A percentile compares a stretch with the other conserved stretches of the same genome.
Conservation (phyloP, 305 asterid species). For the Plantago coronopus region DNA sequence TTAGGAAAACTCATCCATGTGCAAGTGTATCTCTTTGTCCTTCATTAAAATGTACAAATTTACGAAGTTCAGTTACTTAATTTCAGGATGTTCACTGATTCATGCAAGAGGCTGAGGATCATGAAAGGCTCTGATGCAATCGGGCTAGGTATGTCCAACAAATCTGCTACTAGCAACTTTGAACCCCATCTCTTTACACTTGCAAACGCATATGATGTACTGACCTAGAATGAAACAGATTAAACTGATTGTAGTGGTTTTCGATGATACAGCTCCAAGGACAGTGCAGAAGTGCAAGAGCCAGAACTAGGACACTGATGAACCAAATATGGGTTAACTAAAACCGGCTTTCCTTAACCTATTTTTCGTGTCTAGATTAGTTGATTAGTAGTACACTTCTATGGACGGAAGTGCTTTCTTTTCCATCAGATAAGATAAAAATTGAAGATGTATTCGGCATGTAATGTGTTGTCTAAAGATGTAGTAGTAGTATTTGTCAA, state of each 20-base stretch:
- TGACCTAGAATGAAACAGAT: no score
- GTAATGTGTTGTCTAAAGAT: slow-evolving; percentile 25
- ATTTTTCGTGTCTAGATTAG: slow-evolving; percentile 23
- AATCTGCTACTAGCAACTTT: not conserved
- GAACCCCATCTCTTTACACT: not conserved
- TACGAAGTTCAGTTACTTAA: slow-evolving; percentile 6
- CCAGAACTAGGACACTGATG: slow-evolving; percentile 33
- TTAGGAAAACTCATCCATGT: no score
- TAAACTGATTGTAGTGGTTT: not conserved
- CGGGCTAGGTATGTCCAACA: slow-evolving; percentile 59
- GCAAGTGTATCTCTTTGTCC: no score
- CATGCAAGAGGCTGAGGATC: slow-evolving; percentile 82
- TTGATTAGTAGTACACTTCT: slow-evolving; percentile 28
- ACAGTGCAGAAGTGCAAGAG: slow-evolving; percentile 64
- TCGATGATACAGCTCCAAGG: slow-evolving; percentile 62
- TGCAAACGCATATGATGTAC: no score
- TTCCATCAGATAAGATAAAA: slow-evolving; percentile 14
- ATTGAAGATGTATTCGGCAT: slow-evolving; percentile 33
- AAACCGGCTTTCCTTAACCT: slow-evolving; percentile 16
- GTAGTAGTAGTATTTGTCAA: slow-evolving; percentile 9
- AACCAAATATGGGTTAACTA: slow-evolving; percentile 15
- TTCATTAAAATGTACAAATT: not conserved
- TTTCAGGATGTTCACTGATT: slow-evolving; percentile 72
- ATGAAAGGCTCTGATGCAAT: slow-evolving; percentile 85
- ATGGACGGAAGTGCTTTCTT: slow-evolving; percentile 35